Evolutionary conservation across 179 eudicot genomes (phyloP).

Genomic region (Silene vulgaris): DNA sequence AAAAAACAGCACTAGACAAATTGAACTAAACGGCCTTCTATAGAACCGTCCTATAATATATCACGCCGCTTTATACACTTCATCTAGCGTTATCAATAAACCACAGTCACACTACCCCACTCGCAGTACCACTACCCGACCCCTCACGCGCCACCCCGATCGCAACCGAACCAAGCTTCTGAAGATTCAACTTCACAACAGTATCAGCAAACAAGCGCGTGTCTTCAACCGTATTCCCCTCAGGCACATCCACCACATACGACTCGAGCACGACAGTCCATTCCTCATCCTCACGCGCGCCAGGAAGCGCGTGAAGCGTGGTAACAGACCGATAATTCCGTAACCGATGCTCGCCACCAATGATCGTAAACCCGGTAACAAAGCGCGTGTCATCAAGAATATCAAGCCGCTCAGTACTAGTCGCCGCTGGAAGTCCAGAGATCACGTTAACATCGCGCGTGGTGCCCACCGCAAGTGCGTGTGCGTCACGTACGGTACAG

Average conservation of each 20-base stretch:
- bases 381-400: conserved; percentile 27
- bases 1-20: too few relatives aligned
- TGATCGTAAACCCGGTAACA: conserved; percentile 34
- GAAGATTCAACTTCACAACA: conserved; percentile 32
- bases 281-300: conserved; percentile 18
- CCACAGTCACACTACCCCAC: conserved; percentile 18
- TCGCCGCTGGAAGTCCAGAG: conserved; percentile 40
- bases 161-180: conserved; percentile 27
- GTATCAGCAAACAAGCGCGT: conserved; percentile 34
- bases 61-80: neutral
- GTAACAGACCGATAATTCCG: conserved; percentile 30
- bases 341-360: conserved; percentile 36
- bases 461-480: conserved; percentile 3
- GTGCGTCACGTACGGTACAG: conserved; percentile 24
- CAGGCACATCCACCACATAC: conserved; percentile 32
- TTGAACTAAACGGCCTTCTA: too few relatives aligned
- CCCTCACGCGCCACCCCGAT: conserved; percentile 20
- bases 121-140: neutral
- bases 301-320: conserved; percentile 20
- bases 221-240: conserved; percentile 31
- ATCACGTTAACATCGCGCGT: conserved; percentile 39
- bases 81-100: neutral
- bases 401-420: conserved; percentile 38
- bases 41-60: too few relatives aligned
- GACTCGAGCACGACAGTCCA: conserved; percentile 28